phyloP scores from a whole-genome alignment of 306 rosid genomes.

The Gastrolobium villosum region DNA sequence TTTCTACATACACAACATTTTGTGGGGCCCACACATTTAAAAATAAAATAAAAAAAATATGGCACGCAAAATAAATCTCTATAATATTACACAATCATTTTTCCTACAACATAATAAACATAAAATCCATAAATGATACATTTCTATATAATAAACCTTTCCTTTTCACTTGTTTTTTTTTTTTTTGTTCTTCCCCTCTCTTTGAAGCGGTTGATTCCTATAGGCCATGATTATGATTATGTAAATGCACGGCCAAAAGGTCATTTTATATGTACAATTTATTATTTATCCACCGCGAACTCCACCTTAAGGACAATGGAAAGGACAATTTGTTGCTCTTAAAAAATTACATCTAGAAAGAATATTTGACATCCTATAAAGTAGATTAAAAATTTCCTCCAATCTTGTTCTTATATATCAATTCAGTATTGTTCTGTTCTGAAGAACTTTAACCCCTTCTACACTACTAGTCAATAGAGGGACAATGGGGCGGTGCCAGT shows the following conservation, averaged over 20 bases:
- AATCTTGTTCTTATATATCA: neutral
- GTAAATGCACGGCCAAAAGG: neutral
- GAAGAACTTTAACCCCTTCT: constrained; percentile 13
- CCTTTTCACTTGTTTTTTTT: too few species aligned
- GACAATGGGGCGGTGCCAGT: constrained; percentile 53
- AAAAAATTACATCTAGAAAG: neutral
- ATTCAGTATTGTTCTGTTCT: neutral
- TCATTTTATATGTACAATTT: neutral
- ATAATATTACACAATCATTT: too few species aligned
- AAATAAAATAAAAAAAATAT: too few species aligned
- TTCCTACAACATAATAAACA: too few species aligned
- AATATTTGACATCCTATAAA: neutral
- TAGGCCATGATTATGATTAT: too few species aligned
- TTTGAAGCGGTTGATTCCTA: too few species aligned
- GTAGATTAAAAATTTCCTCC: neutral
- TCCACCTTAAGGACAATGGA: neutral
- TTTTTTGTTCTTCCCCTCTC: too few species aligned
- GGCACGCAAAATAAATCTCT: too few species aligned
- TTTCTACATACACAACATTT: too few species aligned
- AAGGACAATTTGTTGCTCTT: neutral
- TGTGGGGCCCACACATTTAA: too few species aligned
- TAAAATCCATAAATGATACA: too few species aligned
- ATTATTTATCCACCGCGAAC: neutral
- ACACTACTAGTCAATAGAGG: neutral
- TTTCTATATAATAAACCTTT: too few species aligned